Percentiles rank a stretch among this genome's conserved stretches.
These are phyloP conservation scores for Podospora conica DNA, from an alignment of 495 filamentous ascomycete species.

Conservation along the genomic window DNA sequence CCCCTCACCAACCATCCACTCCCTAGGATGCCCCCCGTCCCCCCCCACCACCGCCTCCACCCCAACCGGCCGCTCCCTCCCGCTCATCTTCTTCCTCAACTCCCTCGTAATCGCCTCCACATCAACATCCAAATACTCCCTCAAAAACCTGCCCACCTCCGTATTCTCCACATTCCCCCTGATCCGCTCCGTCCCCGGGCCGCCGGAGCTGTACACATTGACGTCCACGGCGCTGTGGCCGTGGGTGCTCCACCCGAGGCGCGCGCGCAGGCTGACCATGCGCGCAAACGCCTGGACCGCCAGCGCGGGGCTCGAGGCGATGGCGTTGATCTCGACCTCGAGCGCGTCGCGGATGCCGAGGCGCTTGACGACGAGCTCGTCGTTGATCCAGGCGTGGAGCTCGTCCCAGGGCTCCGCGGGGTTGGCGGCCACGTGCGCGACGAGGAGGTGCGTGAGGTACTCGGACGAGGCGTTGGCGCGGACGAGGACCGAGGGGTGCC, in stretches of 20 bases:
- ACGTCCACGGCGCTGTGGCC: conserved; percentile 88
- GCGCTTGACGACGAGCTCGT: conserved; percentile 53
- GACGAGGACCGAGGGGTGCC: conserved; percentile 75
- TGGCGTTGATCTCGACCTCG: conserved; percentile 59
- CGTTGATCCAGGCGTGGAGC: conserved; percentile 52
- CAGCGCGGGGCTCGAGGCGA: conserved; percentile 50
- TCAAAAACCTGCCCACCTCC: conserved; percentile 76
- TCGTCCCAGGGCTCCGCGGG: conserved; percentile 29
- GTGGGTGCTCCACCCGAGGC: conserved; percentile 88
- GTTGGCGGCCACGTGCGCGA: conserved; percentile 43
- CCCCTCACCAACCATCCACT: conserved; percentile 11
- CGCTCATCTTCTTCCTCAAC: conserved; percentile 53
- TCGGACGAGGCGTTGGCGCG: conserved; percentile 76
- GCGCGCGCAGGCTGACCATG: conserved; percentile 79
- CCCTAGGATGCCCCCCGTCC: not conserved
- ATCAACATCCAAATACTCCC: conserved; percentile 73
- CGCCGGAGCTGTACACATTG: conserved; percentile 74
- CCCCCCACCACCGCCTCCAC: conserved; percentile 15
- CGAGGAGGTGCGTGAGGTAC: conserved; percentile 55
- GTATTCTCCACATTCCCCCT: conserved; percentile 92
- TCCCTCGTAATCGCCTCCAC: conserved; percentile 68
- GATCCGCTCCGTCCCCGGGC: conserved; percentile 44
- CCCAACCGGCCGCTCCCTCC: not conserved
- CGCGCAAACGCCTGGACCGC: conserved; percentile 63
- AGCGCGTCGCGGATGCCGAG: conserved; percentile 72